Evolutionary conservation across 352 stramenopile genomes (phyloP).

Genomic region (Globisporangium emineosum): DNA sequence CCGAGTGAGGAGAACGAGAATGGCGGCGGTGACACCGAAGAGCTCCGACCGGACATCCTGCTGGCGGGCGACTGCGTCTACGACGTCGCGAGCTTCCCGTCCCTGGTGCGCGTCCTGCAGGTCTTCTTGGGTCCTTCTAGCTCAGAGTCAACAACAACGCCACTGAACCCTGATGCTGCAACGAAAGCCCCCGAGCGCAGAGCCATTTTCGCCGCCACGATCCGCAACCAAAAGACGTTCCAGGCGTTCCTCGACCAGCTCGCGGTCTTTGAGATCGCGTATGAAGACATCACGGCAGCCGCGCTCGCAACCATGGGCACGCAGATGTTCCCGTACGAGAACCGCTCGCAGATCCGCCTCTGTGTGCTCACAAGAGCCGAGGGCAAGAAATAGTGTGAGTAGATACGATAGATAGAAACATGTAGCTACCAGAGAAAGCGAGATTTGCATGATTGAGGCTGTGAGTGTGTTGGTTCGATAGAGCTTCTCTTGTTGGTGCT

Average conservation of each 20-base stretch:
- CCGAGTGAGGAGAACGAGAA: constrained; percentile 22
- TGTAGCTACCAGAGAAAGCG: background rate
- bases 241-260: constrained; percentile 70
- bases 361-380: constrained; percentile 26
- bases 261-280: constrained; percentile 44
- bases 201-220: constrained; percentile 75
- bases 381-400: background rate
- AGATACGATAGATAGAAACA: background rate
- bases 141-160: no score
- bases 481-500: background rate
- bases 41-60: constrained; percentile 42
- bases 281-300: constrained; percentile 55
- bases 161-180: no score
- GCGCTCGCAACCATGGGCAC: constrained; percentile 38
- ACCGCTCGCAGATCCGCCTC: constrained; percentile 67
- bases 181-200: constrained; percentile 25
- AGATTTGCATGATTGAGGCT: background rate
- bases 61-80: constrained; percentile 79
- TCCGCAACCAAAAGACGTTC: constrained; percentile 76
- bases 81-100: constrained; percentile 59
- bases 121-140: constrained; percentile 38
- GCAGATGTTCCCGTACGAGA: constrained; percentile 54
- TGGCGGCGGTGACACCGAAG: constrained; percentile 15
- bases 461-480: background rate
- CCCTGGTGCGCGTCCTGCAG: constrained; percentile 53